These are phyloP conservation scores for Adansonia rubrostipa DNA, from an alignment of 441 rosid species.

Conservation along the genomic window DNA sequence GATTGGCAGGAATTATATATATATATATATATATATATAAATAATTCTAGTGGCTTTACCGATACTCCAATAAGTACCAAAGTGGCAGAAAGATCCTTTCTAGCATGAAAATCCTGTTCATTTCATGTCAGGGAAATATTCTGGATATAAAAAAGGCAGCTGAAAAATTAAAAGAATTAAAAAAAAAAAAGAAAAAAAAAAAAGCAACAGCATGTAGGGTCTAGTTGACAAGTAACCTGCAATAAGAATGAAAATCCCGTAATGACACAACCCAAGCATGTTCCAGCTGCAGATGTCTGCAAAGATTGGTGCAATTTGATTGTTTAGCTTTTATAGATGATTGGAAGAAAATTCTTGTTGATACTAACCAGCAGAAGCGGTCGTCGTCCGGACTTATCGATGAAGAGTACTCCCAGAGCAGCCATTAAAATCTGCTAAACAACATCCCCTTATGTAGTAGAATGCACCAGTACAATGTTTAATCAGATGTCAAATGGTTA, in stretches of 20 bases:
- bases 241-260: conserved; percentile 46
- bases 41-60: conserved; percentile 28
- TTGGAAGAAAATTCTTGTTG: background rate
- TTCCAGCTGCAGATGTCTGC: conserved; percentile 54
- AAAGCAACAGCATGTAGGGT: background rate
- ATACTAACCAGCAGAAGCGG: conserved; percentile 46
- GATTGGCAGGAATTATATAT: background rate
- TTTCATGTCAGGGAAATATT: background rate
- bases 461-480: background rate
- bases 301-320: background rate
- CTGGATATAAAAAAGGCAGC: background rate
- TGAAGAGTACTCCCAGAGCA: conserved; percentile 30
- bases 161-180: background rate
- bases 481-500: background rate
- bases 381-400: conserved; percentile 46
- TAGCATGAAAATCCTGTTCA: conserved; percentile 20
- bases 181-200: background rate
- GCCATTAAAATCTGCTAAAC: conserved; percentile 36
- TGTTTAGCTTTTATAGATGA: background rate
- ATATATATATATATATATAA: too few relatives aligned
- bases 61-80: conserved; percentile 35
- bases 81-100: conserved; percentile 33
- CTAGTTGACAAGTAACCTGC: conserved; percentile 31
- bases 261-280: conserved; percentile 40
- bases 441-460: background rate